Base-by-base conservation (phyloP, 2,329 filamentous ascomycete species). In the Aspergillus costaricaensis region DNA sequence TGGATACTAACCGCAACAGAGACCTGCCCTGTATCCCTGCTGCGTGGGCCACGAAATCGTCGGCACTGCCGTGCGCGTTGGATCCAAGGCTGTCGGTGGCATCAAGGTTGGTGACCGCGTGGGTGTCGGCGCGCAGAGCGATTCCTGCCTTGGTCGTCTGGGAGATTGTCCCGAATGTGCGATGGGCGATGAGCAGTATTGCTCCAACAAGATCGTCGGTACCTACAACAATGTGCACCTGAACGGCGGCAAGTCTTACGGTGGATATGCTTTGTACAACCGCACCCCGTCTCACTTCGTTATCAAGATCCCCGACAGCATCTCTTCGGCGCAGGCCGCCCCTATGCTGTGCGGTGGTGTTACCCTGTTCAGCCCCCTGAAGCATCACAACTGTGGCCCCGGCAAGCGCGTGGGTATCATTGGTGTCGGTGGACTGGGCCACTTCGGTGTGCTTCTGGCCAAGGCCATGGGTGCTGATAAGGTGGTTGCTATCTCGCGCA, bases 321-420 rank as follows among this genome's bases (percentile, higher is more conserved):
- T 88, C 27, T 62, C 76, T 3, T 81, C 79, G 47, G 80, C 79
- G 19, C 77, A 81, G 30, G 85, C 84, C 0, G 85, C 90, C 0
- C 90, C 91, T 0, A 89, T 95, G 82, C 81, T 95, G 51, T 95
- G 91, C 68, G 91, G 88, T 10, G 91, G 91, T 15, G 83, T 93
- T 55, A 95, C 91, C 0, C 83, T 88, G 0, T 95, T 86, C 72
- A 84, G 83, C 2, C 91, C 91, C 0, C 77, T 95, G 4, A 85
- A 85, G 61, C 82, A 88, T 25, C 87, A 90, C 41, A 85, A 84
- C 7, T 83, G 86, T 48, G 90, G 91, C 0, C 88, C 89, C 0
- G 90, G 90, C 4, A 91, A 90, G 76, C 81, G 78, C 5, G 88
- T 94, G 2, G 91, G 86, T 0, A 86, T 94, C 54, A 82, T 92